Base-by-base conservation (phyloP, 2,329 filamentous ascomycete genomes). In the Cytospora piceae region DNA sequence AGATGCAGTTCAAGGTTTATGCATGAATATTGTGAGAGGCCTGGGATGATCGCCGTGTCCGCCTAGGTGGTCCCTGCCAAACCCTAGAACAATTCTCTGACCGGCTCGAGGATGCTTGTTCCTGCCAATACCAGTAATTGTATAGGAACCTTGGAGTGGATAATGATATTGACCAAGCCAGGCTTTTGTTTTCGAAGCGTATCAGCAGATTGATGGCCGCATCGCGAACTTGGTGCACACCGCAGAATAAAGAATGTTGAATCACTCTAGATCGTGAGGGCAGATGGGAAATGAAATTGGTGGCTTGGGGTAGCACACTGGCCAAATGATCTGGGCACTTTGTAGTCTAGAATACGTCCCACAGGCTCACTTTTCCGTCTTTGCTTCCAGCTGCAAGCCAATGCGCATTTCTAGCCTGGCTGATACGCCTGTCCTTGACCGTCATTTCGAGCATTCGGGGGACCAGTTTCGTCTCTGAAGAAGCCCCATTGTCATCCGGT, bases 371-470 rank as follows among this genome's bases (percentile, higher is more conserved):
- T 76, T 96, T 97, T 22, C 94, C 95, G 79, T 98, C 95, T 76
- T 98, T 99, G 63, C 92, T 91, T 1, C 95, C 95, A 1, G 88
- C 92, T 22, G 90, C 95, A 60, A 98, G 76, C 94, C 94, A 98
- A 76, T 98, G 94, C 29, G 90, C 90, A 59, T 81, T 81, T 72
- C 85, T 88, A 14, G 90, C 89, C 71, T 87, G 88, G 42, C 80
- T 80, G 27, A 87, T 80, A 63, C 92, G 82, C 69, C 87, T 85
- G 42, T 88, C 84, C 66, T 87, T 90, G 58, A 93, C 86, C 2
- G 78, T 82, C 64, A 83, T 62, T 17, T 79, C 75, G 15, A 74
- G 72, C 2, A 72, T 60, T 49, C 69, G 75, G 0, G 73, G 69
- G 15, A 71, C 69, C 9, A 74, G 22, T 74, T 71, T 60, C 49